Evolutionary conservation across 78 protist species (phyloP).

Genomic region (Bodo saltans): DNA sequence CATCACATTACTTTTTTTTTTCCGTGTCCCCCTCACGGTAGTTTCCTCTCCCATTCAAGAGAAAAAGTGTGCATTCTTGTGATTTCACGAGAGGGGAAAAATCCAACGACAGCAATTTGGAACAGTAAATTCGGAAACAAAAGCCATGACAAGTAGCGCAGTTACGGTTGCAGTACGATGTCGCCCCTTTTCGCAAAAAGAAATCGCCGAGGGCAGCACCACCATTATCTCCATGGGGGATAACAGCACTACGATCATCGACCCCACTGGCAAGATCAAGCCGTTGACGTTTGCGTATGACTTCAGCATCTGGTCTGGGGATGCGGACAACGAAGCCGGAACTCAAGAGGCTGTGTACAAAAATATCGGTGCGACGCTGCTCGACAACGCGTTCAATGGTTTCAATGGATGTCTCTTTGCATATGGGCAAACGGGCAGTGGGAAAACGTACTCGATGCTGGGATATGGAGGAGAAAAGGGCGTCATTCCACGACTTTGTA

Average conservation of each 20-base stretch:
- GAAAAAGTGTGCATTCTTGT: no score
- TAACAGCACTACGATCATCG: neutral
- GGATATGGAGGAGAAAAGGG: neutral
- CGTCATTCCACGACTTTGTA: neutral
- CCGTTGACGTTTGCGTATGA: neutral
- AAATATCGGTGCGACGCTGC: neutral
- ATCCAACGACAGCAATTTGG: no score
- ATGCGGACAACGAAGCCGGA: neutral
- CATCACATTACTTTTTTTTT: no score
- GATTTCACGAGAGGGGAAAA: no score
- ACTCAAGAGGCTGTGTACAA: neutral
- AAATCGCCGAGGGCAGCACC: neutral
- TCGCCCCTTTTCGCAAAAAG: neutral
- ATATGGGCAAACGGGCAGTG: constrained; percentile 1
- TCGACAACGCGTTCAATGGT: neutral
- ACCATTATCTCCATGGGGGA: neutral
- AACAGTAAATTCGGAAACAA: no score
- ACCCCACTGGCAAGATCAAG: neutral
- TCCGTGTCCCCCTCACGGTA: no score
- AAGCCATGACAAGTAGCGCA: no score
- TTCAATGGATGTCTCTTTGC: neutral
- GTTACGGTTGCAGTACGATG: neutral
- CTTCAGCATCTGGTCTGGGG: neutral
- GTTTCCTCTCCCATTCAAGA: no score
- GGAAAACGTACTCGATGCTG: constrained; percentile 10